Evolutionary conservation across 2,329 filamentous ascomycete species (phyloP), one percentile per base, ranked within the genome.

Genomic region (Fusarium sp.): DNA sequence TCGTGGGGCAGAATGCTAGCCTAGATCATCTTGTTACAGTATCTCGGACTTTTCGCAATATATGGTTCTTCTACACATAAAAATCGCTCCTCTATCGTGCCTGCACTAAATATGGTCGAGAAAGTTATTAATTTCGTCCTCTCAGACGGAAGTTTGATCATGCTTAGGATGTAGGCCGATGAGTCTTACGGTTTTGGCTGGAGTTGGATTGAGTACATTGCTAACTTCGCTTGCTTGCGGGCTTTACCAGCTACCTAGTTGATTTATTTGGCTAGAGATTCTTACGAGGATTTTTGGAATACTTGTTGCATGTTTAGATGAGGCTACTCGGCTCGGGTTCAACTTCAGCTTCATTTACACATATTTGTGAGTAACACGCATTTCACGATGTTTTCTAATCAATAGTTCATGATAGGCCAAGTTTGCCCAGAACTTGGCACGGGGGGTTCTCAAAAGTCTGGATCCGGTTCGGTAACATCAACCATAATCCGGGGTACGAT

Each of bases 381-480:
- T 17, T 18, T 17, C 23, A 6, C 15, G 18, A 13, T 3, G 32
- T 26, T 38, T 62, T 37, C 9, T 27, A 66, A 66, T 66, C 9
- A 37, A 60, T 11, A 13, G 5, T 33, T 23, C 38, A 32, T 66
- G 44, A 60, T 66, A 66, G 61, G 63, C 27, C 27, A 17, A 15
- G 38, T 20, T 8, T 32, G 52, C 53, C 44, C 11, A 60, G 53
- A 46, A 37, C 33, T 66, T 66, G 53, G 53, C 46, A 44, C 60
- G 33, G 61, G 45, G 61, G 33, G 38, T 13, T 49, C 33, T 2
- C 32, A 59, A 58, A 26, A 44, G 41, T 48, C 55, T n/a, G 41
- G 59, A 69, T 64, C 70, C 68, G 68, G 68, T 70, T 70, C 68
- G 68, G 68, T 55, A 27, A 35, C 44, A 64, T 40, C 56, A 62